Evolutionary conservation across 208 protist genomes (phyloP).

Genomic region (Acanthamoeba sp.): DNA sequence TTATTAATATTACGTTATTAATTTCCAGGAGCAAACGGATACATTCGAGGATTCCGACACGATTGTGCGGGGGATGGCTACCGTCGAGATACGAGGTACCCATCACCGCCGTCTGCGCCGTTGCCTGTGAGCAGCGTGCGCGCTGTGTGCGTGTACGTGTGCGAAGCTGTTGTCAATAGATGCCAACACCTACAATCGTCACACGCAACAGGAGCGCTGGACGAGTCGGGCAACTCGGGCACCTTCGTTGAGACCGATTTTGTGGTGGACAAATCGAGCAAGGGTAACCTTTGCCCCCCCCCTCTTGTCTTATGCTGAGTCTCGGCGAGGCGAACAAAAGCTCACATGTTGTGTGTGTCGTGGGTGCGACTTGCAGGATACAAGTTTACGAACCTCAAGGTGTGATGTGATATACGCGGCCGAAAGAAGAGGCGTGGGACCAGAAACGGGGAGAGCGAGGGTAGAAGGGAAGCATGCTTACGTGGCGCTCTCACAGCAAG

Average conservation of each 20-base stretch:
- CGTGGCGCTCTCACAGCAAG: no score
- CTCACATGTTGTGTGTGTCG: neutral
- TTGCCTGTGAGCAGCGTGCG: neutral
- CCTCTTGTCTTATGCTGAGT: neutral
- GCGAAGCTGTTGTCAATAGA: neutral
- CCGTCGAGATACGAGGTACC: conserved; percentile 68
- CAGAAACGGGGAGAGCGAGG: no score
- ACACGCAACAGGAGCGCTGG: neutral
- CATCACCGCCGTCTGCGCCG: neutral
- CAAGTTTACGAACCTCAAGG: conserved; percentile 47
- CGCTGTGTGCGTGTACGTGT: neutral
- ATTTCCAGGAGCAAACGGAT: conserved; percentile 37
- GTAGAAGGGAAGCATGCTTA: no score
- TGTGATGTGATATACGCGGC: neutral
- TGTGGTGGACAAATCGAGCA: conserved; percentile 25
- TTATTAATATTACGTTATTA: no score
- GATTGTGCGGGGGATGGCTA: conserved; percentile 53
- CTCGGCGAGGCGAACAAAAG: no score
- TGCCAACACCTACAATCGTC: no score
- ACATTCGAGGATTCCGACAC: conserved; percentile 68
- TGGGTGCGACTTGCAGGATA: neutral
- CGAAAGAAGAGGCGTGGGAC: neutral
- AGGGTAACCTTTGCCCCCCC: neutral
- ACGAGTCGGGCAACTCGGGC: conserved; percentile 38
- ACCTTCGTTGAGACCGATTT: conserved; percentile 70